These are phyloP conservation scores for Aethionema arabicum DNA, from an alignment of 345 rosid genomes.

Conservation along the genomic window DNA sequence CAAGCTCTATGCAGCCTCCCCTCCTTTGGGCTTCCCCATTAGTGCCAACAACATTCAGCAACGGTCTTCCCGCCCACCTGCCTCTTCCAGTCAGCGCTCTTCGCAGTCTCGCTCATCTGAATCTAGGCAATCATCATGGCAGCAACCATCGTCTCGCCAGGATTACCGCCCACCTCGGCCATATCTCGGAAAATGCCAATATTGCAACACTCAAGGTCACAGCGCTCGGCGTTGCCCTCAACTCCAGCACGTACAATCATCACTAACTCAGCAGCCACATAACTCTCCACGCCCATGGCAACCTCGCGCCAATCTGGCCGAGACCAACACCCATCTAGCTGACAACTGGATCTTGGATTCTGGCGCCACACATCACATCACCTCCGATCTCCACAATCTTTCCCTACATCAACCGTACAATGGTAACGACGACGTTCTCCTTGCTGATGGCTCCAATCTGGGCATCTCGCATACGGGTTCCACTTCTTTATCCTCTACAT, in stretches of 20 bases:
- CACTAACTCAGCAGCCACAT: not conserved
- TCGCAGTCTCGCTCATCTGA: too few relatives aligned
- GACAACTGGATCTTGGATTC: not conserved
- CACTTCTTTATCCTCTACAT: not conserved
- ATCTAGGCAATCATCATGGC: too few relatives aligned
- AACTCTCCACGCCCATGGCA: not conserved
- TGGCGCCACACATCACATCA: not conserved
- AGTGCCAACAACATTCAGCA: too few relatives aligned
- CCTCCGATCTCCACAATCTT: not conserved
- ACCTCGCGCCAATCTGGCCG: not conserved
- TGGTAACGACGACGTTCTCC: not conserved
- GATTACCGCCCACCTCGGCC: not conserved
- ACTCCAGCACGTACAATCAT: not conserved
- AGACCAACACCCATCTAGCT: not conserved
- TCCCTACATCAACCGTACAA: not conserved
- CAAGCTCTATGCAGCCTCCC: too few relatives aligned
- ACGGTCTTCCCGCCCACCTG: too few relatives aligned
- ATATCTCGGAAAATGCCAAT: not conserved
- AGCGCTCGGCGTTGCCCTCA: not conserved
- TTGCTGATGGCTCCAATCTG: not conserved
- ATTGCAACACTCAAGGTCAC: not conserved
- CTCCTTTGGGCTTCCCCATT: too few relatives aligned
- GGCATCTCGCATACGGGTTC: not conserved
- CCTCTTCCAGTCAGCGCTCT: too few relatives aligned
- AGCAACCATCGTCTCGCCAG: too few relatives aligned